Evolutionary conservation across 108 stramenopile species (phyloP), one percentile per base, ranked within the genome.

Genomic region (Cylindrotheca fusiformis): DNA sequence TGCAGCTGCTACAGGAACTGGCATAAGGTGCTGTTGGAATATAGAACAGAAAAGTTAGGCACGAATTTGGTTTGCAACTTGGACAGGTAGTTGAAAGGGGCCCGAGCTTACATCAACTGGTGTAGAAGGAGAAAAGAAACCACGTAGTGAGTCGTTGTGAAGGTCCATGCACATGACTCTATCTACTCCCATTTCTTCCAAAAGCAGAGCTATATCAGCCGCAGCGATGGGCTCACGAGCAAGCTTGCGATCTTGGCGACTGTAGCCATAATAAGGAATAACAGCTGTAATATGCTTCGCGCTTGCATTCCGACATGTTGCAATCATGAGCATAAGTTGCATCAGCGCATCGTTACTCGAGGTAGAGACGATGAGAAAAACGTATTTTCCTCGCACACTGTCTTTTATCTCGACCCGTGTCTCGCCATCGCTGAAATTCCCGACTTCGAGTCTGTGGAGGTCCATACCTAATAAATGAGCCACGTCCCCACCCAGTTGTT

Each of bases 191-290:
- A 95, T 82, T 59, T 86, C 78, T 57, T 90, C 83, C 71, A 91
- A 72, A 74, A 95, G 72, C 29, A 74, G 53, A 5, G 90, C 90
- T 36, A 95, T 71, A 81, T 95, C 93, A 5, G 90, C 88, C 0
- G 88, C 90, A 29, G 88, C 90, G 58, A 95, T 88, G 8, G 90
- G 83, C 54, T 91, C 88, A 62, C 93, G 65, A 55, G 74, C 64
- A 2, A 70, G 59, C 33, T 76, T 75, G 10, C 80, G 60, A 75
- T 95, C 93, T 69, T 90, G 89, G 8, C 90, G 69, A 10, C 65
- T 65, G 67, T 96, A 96, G 6, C 95, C 92, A 80, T 86, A 96
- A 69, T 94, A 96, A 1, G 95, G 95, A 49, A 96, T 85, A 10
- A 96, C 85, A 2, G 83, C 90, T 32, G 82, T 90, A 21, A 93